A percentile compares a stretch with the other conserved stretches of the same genome.
Evolutionary conservation across 2,329 filamentous ascomycete species (phyloP).

Genomic region (Coniochaeta sp.): DNA sequence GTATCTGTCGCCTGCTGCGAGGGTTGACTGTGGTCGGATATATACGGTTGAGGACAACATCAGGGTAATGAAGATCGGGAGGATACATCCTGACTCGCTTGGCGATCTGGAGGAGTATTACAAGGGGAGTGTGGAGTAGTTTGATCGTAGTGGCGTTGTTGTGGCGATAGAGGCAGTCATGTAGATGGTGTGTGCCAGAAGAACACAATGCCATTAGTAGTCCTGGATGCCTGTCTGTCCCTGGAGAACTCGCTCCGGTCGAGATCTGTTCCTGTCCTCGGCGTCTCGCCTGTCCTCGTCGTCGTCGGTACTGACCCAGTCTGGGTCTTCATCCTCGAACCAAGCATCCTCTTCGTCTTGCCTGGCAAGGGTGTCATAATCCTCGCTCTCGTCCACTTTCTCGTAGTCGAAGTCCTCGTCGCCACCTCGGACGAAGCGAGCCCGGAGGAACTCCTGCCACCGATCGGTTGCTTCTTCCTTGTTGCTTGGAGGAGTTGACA

Average conservation of each 20-base stretch:
- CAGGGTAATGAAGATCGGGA: conserved; percentile 17
- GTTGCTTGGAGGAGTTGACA: conserved; percentile 31
- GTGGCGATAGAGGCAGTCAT: too few relatives aligned
- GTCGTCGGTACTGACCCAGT: conserved; percentile 46
- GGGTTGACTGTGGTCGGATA: conserved; percentile 18
- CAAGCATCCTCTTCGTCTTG: conserved; percentile 66
- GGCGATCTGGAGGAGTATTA: conserved; percentile 14
- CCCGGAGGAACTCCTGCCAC: conserved; percentile 67
- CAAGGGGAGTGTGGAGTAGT: conserved; percentile 9
- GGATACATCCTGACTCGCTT: conserved; percentile 15
- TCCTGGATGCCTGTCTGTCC: conserved; percentile 70
- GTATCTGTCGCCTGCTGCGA: conserved; percentile 16
- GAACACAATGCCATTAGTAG: conserved; percentile 43
- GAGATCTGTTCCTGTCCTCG: conserved; percentile 3
- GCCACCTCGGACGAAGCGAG: conserved; percentile 66
- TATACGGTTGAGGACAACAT: conserved; percentile 20
- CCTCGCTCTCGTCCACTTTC: conserved; percentile 63
- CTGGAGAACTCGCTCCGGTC: conserved; percentile 15
- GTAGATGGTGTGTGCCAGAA: too few relatives aligned
- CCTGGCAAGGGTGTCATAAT: conserved; percentile 57
- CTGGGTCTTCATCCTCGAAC: conserved; percentile 72
- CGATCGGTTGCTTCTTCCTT: conserved; percentile 60
- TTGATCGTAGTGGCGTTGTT: too few relatives aligned
- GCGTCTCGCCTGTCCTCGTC: conserved; percentile 12
- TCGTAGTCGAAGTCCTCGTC: conserved; percentile 76